A percentile compares a stretch with the other conserved stretches of the same genome.
Conservation (phyloP, 2,329 filamentous ascomycete genomes). For the Curvularia lunata region DNA sequence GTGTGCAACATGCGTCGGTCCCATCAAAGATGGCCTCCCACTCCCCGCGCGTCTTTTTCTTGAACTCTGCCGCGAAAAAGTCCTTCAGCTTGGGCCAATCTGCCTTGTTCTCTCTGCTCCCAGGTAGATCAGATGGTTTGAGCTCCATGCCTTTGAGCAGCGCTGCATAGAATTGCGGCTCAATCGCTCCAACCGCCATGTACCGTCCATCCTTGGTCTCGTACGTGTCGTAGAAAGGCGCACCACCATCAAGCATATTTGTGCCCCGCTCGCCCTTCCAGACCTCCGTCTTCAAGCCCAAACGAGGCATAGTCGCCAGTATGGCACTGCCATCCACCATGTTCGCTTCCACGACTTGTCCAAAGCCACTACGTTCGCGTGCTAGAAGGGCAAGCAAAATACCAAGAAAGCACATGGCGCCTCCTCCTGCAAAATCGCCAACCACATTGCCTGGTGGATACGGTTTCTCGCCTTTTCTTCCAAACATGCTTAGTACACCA, state of each 20-base stretch:
- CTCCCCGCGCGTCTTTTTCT: conserved; percentile 70
- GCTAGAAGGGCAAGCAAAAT: conserved; percentile 79
- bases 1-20: conserved; percentile 91
- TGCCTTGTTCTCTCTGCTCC: conserved; percentile 63
- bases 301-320: conserved; percentile 76
- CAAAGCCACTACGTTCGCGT: conserved; percentile 67
- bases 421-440: conserved; percentile 90
- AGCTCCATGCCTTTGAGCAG: conserved; percentile 73
- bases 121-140: conserved; percentile 51
- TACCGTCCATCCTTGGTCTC: conserved; percentile 78
- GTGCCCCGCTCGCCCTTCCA: conserved; percentile 71
- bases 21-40: conserved; percentile 90
- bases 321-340: conserved; percentile 93
- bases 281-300: conserved; percentile 67
- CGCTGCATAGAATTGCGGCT: conserved; percentile 80
- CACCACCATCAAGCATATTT: conserved; percentile 83
- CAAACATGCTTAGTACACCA: conserved; percentile 78
- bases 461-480: conserved; percentile 71
- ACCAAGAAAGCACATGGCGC: conserved; percentile 79
- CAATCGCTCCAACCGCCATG: conserved; percentile 86
- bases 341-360: conserved; percentile 92
- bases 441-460: conserved; percentile 83
- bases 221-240: conserved; percentile 90
- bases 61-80: conserved; percentile 70
- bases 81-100: conserved; percentile 72